These are phyloP conservation scores for Avicennia marina DNA, from an alignment of 257 asterid genomes.

Conservation along the genomic window DNA sequence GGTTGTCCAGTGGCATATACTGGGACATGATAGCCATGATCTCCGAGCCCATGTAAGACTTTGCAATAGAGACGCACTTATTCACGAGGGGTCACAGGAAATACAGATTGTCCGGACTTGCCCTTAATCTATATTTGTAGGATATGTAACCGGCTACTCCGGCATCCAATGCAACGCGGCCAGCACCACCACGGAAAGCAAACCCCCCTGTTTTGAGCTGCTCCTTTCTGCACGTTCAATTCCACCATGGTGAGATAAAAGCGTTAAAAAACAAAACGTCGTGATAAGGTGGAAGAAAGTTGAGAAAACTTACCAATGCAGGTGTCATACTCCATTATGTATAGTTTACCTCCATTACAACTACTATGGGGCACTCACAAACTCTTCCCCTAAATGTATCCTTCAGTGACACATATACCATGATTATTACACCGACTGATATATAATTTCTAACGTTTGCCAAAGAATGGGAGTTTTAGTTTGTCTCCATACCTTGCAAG, in stretches of 20 bases:
- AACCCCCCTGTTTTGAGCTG: conserved; percentile 47
- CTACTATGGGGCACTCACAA: conserved; percentile 72
- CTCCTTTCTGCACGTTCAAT: conserved; percentile 53
- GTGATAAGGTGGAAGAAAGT: neutral
- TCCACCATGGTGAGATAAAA: too few species aligned
- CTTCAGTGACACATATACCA: conserved; percentile 22
- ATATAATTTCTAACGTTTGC: too few species aligned
- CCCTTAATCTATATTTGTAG: conserved; percentile 94
- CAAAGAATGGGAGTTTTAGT: neutral
- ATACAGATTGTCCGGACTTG: conserved; percentile 16
- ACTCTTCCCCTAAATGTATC: conserved; percentile 93
- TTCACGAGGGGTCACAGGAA: neutral
- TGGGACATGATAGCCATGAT: conserved; percentile 98
- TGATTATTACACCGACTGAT: neutral
- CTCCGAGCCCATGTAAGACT: conserved; percentile 98
- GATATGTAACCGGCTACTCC: conserved; percentile 67
- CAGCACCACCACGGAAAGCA: conserved; percentile 44
- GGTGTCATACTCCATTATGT: conserved; percentile 73
- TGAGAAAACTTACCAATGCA: conserved; percentile 56
- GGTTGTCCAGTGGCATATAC: conserved; percentile 91
- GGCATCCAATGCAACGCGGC: conserved; percentile 47
- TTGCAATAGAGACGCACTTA: conserved; percentile 6
- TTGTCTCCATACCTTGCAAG: conserved; percentile 58
- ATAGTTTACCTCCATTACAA: conserved; percentile 61
- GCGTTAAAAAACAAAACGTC: neutral